A percentile compares a stretch with the other conserved stretches of the same genome.
Conservation (phyloP, 805 yeast species). For the Wickerhamiella azymoides region DNA sequence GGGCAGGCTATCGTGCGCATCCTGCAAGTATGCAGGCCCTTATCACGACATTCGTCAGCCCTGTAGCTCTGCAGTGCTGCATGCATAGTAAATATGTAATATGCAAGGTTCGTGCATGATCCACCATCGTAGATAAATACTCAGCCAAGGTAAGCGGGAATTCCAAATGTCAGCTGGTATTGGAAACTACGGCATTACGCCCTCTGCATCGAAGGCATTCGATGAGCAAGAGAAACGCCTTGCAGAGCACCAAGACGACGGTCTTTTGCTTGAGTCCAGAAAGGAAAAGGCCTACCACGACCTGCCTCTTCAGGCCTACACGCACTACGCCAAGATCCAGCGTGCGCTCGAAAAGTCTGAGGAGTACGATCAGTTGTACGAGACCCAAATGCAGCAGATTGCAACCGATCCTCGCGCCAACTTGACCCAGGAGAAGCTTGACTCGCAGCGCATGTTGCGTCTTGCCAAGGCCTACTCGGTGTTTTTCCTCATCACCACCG, state of each 20-base stretch:
- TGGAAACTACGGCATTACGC: not conserved
- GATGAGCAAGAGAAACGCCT: not conserved
- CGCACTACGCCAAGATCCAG: conserved; percentile 17
- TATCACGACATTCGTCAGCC: not conserved
- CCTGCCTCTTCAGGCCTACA: conserved; percentile 14
- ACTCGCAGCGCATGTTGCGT: conserved; percentile 15
- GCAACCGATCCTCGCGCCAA: conserved; percentile 39
- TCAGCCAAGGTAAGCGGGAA: not conserved
- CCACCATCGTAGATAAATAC: not conserved
- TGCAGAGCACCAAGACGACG: not conserved
- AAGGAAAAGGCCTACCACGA: conserved; percentile 14
- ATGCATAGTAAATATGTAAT: not conserved
- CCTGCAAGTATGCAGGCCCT: not conserved
- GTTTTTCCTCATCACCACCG: conserved; percentile 36
- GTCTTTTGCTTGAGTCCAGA: not conserved
- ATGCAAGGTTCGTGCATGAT: not conserved
- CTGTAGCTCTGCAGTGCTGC: not conserved
- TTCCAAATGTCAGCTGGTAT: not conserved
- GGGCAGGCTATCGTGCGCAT: not conserved
- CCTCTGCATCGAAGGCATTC: not conserved
- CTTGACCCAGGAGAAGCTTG: conserved; percentile 13
- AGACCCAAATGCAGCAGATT: conserved; percentile 56
- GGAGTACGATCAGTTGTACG: conserved; percentile 61
- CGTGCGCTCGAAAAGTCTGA: conserved; percentile 14
- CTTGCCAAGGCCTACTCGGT: conserved; percentile 19